Evolutionary conservation across 2,329 filamentous ascomycete genomes (phyloP), one percentile per base, ranked within the genome.

Genomic region (Dryadomyces quercivorus): DNA sequence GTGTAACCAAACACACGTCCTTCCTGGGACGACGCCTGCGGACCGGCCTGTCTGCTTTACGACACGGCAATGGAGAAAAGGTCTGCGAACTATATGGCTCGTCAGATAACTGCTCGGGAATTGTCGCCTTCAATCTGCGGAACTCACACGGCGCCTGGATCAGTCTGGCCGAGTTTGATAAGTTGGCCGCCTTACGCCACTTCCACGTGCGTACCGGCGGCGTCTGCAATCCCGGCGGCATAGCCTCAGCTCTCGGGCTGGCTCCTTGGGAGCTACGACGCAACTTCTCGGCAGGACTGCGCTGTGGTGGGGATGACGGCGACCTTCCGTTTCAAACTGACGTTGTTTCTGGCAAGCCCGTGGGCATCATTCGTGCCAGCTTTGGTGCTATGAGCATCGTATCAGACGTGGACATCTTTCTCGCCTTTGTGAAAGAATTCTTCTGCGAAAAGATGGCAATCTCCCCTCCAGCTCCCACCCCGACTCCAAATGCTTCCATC

Each of bases 161-260:
- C 52, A 88, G 87, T 59, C 84, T 91, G 58, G 75, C 81, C 15
- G 91, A 97, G 64, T 82, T 97, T 18, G 91, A 97, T 65, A 95
- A 92, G 66, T 73, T 96, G 21, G 86, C 90, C 7, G 76, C 79
- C 2, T 73, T 95, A 20, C 88, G 85, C 59, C 79, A 81, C 50
- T 86, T 97, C 45, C 88, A 96, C 63, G 71, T 97, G 18, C 81
- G 93, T 42, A 95, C 89, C 1, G 93, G 93, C 5, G 86, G 89
- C 0, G 74, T 96, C 1, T 98, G 93, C 69, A 96, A 95, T 62
- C 92, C 93, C 1, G 93, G 91, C 10, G 90, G 90, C 1, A 80
- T 95, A 56, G 85, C 90, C 15, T 75, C 76, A 1, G 80, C 82
- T 20, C 75, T 97, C n/a, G 73, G 74, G 1, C 75, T 96, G 52